Evolutionary conservation across 2,329 filamentous ascomycete genomes (phyloP).

Genomic region (Cladosporium austrohemisphaericum): DNA sequence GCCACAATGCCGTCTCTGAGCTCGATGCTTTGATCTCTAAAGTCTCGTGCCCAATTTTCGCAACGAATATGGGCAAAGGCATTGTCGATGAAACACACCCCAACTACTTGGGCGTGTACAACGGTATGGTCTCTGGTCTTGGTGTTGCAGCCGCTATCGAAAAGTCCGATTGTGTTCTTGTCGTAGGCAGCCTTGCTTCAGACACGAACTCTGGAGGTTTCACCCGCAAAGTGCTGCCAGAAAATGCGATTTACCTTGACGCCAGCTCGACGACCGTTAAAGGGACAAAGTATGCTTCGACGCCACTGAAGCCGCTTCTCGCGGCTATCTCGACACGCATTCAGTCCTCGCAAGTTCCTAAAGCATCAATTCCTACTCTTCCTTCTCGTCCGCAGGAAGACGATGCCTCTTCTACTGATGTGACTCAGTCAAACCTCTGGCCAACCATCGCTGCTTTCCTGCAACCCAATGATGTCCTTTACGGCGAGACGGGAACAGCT

Average conservation of each 20-base stretch:
- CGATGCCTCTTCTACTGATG: slow-evolving; percentile 34
- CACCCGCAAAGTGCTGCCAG: slow-evolving; percentile 33
- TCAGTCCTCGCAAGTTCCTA: slow-evolving; percentile 21
- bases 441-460: slow-evolving; percentile 33
- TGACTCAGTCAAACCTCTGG: slow-evolving; percentile 45
- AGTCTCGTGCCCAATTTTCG: slow-evolving; percentile 37
- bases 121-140: slow-evolving; percentile 36
- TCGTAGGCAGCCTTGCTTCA: slow-evolving; percentile 38
- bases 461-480: slow-evolving; percentile 36
- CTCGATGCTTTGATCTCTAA: slow-evolving; percentile 33
- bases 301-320: slow-evolving; percentile 37
- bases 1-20: slow-evolving; percentile 37
- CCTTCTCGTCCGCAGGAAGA: slow-evolving; percentile 27
- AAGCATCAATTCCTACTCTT: slow-evolving; percentile 29
- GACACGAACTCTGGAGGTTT: slow-evolving; percentile 45
- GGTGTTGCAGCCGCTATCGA: slow-evolving; percentile 38
- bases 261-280: slow-evolving; percentile 35
- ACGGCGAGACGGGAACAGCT: slow-evolving; percentile 42
- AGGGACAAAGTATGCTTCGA: slow-evolving; percentile 31
- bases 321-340: slow-evolving; percentile 28
- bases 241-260: slow-evolving; percentile 36
- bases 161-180: slow-evolving; percentile 36
- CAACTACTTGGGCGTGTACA: slow-evolving; percentile 41
- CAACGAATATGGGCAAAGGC: slow-evolving; percentile 42
- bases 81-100: slow-evolving; percentile 41